Evolutionary conservation across 148 eudicot genomes (phyloP).

Genomic region (Camellia japonica): DNA sequence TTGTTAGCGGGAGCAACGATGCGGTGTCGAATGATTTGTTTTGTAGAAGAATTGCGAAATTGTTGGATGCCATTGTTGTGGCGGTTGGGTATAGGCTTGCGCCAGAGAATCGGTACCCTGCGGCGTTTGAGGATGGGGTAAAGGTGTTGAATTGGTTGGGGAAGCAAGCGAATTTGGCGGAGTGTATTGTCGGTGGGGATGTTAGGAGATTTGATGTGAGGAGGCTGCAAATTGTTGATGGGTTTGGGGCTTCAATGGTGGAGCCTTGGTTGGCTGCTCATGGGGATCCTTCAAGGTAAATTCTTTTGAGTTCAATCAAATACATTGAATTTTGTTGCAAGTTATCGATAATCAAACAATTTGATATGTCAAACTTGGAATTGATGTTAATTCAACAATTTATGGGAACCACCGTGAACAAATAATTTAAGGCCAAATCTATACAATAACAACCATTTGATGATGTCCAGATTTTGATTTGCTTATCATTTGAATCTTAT

Average conservation of each 20-base stretch:
- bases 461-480: background rate
- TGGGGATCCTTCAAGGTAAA: constrained; percentile 81
- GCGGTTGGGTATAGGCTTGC: constrained; percentile 95
- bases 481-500: background rate
- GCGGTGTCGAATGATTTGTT: constrained; percentile 76
- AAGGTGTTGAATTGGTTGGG: constrained; percentile 78
- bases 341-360: no score
- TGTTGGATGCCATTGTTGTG: constrained; percentile 77
- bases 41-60: constrained; percentile 68
- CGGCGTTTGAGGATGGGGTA: constrained; percentile 92
- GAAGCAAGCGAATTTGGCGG: constrained; percentile 85
- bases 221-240: constrained; percentile 48
- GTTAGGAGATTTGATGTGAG: constrained; percentile 41
- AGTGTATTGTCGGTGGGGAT: constrained; percentile 49
- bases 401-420: no score
- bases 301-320: background rate
- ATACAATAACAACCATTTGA: no score
- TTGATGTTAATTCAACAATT: no score
- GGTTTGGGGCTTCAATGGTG: constrained; percentile 62
- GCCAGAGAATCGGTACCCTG: constrained; percentile 84
- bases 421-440: no score
- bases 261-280: constrained; percentile 99
- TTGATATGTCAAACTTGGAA: no score
- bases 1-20: constrained; percentile 82
- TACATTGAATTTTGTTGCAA: no score